These are phyloP conservation scores for Pseudoturritis turrita DNA, from an alignment of 345 rosid genomes.

Conservation along the genomic window DNA sequence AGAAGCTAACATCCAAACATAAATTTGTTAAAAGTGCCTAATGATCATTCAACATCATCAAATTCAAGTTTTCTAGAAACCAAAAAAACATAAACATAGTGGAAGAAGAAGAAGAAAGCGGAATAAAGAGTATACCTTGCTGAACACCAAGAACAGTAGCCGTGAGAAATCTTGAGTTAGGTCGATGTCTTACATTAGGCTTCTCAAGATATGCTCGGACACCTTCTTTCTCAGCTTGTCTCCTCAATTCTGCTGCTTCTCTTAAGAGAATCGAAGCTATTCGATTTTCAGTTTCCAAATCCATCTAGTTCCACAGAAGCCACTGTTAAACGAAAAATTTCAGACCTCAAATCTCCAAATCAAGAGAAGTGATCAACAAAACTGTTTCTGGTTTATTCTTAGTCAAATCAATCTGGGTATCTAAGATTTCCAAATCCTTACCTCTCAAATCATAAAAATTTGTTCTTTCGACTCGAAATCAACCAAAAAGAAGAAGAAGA, in stretches of 20 bases:
- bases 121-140: slow-evolving; percentile 47
- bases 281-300: slow-evolving; percentile 84
- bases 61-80: neutral
- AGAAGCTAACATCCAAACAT: neutral
- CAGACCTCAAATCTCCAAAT: neutral
- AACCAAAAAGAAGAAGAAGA: neutral
- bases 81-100: neutral
- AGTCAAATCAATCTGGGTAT: slow-evolving; percentile 5
- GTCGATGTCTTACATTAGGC: slow-evolving; percentile 63
- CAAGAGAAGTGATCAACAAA: neutral
- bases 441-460: neutral
- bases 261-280: slow-evolving; percentile 81
- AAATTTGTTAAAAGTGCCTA: neutral
- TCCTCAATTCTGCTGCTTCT: slow-evolving; percentile 89
- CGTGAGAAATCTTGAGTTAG: slow-evolving; percentile 85
- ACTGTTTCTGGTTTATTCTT: neutral
- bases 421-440: neutral
- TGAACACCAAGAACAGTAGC: slow-evolving; percentile 95
- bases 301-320: slow-evolving; percentile 46
- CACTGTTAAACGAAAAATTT: neutral
- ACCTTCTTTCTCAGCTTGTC: slow-evolving; percentile 76
- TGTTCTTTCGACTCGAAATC: neutral
- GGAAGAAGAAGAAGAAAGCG: neutral
- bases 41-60: neutral
- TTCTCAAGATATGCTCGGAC: slow-evolving; percentile 67